Conservation (phyloP, 352 stramenopile species). For the Phytopythium sindhum region DNA sequence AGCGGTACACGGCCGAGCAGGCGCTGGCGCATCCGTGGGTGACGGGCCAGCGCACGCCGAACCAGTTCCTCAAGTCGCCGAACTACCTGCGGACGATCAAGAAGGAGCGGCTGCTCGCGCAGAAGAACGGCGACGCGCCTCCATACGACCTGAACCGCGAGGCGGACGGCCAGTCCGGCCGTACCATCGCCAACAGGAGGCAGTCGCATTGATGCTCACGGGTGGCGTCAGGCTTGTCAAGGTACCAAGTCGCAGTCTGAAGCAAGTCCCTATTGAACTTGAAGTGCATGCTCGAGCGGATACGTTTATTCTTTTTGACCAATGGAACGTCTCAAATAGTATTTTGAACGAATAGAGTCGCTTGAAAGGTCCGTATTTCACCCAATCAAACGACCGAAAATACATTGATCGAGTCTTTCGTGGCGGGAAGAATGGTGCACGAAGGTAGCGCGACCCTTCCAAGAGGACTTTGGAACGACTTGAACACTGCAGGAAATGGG, state of each 20-base stretch:
- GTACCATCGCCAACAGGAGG: constrained; percentile 47
- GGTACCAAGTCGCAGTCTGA: neutral
- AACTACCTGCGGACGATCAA: constrained; percentile 86
- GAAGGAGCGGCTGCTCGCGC: constrained; percentile 49
- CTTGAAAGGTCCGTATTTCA: neutral
- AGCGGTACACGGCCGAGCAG: constrained; percentile 82
- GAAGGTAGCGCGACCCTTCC: constrained; percentile 6
- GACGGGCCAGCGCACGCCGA: constrained; percentile 77
- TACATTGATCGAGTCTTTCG: neutral
- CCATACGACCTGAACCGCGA: constrained; percentile 15
- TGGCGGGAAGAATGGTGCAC: constrained; percentile 6
- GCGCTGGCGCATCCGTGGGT: constrained; percentile 83
- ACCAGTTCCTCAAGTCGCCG: constrained; percentile 85
- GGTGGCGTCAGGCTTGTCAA: neutral
- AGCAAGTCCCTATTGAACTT: neutral
- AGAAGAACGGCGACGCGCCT: constrained; percentile 26
- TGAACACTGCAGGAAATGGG: too few species aligned
- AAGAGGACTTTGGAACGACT: neutral
- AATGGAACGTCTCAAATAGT: neutral
- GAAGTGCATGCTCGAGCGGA: neutral
- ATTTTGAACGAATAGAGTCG: neutral
- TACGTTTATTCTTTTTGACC: neutral
- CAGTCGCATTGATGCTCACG: constrained; percentile 51
- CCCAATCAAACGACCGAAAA: neutral
- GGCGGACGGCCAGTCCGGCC: constrained; percentile 11